Percentiles rank a stretch among this genome's conserved stretches.
phyloP scores from a whole-genome alignment of 345 rosid species.

The Camelina hispida region DNA sequence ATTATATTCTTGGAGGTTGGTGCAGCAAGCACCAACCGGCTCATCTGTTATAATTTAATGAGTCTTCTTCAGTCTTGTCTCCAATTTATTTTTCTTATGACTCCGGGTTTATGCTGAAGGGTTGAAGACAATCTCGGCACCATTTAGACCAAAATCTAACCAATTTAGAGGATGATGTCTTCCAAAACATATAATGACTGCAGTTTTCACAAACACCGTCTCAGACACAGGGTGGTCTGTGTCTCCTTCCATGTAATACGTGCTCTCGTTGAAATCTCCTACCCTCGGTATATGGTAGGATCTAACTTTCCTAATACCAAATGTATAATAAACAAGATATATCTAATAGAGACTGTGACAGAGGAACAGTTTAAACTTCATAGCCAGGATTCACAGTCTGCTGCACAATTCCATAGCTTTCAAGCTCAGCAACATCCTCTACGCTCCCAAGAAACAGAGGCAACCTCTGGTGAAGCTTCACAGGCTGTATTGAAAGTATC shows the following conservation, averaged over 20 bases:
- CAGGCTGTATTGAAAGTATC: constrained; percentile 84
- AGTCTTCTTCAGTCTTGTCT: too few relatives aligned
- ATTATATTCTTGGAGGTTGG: too few relatives aligned
- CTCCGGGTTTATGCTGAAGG: constrained; percentile 63
- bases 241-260: constrained; percentile 98
- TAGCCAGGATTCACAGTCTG: constrained; percentile 95
- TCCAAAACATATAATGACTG: constrained; percentile 89
- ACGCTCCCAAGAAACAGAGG: constrained; percentile 85
- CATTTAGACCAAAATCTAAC: constrained; percentile 95
- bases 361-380: constrained; percentile 65
- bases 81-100: too few relatives aligned
- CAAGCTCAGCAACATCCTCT: constrained; percentile 80
- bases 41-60: too few relatives aligned
- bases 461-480: constrained; percentile 85
- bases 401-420: constrained; percentile 83
- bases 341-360: not conserved
- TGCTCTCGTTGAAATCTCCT: constrained; percentile 97
- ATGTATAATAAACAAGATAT: too few relatives aligned
- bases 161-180: constrained; percentile 97
- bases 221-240: constrained; percentile 96
- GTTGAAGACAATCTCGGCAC: constrained; percentile 97
- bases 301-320: too few relatives aligned
- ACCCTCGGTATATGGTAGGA: constrained; percentile 86
- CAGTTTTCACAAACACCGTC: constrained; percentile 86
- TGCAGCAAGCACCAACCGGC: too few relatives aligned